Percentiles rank a stretch among this genome's conserved stretches.
phyloP scores from a whole-genome alignment of 192 early-diverging fungal species.

The Neocallimastix lanati region DNA sequence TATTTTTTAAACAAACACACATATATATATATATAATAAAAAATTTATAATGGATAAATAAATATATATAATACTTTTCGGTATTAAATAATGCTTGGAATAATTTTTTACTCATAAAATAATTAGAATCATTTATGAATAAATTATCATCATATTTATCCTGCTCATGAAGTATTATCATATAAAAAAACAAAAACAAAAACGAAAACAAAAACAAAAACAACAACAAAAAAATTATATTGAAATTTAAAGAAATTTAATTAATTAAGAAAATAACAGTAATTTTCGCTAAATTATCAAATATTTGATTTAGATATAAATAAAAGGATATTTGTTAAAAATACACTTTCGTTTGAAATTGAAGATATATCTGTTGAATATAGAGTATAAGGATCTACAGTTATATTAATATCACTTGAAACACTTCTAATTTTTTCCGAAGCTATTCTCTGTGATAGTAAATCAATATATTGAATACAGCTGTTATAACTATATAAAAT shows the following conservation, averaged over 20 bases:
- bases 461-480: background rate
- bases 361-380: background rate
- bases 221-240: too few species aligned
- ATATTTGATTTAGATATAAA: too few species aligned
- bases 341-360: background rate
- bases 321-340: background rate
- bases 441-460: background rate
- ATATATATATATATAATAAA: too few species aligned
- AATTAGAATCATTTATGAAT: background rate
- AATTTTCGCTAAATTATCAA: too few species aligned
- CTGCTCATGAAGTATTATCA: background rate
- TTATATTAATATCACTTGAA: background rate
- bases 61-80: background rate
- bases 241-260: too few species aligned
- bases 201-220: too few species aligned
- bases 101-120: background rate
- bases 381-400: background rate
- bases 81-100: background rate
- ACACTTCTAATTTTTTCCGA: background rate
- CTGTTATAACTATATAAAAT: background rate
- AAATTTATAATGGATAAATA: too few species aligned
- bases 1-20: too few species aligned
- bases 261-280: too few species aligned
- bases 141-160: background rate
- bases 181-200: too few species aligned